phyloP scores from a whole-genome alignment of 306 rosid species.

The Carpinus viminea region DNA sequence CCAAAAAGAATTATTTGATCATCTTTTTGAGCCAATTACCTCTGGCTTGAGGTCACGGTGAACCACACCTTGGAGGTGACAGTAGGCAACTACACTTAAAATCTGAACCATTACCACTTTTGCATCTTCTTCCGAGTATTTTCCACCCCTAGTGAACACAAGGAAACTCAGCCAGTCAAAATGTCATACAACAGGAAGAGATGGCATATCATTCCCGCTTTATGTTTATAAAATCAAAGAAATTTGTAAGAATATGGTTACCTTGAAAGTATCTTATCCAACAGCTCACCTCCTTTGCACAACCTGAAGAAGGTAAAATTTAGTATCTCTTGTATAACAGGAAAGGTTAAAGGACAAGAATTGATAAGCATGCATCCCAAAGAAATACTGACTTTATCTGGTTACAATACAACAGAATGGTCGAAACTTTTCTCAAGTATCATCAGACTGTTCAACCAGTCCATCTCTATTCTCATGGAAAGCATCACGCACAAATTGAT shows the following conservation, averaged over 20 bases:
- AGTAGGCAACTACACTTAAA: conserved; percentile 57
- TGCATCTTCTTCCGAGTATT: conserved; percentile 65
- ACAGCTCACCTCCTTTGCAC: conserved; percentile 87
- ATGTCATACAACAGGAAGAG: conserved; percentile 13
- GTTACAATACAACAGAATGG: not conserved
- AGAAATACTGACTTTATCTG: not conserved
- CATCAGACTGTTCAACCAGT: not conserved
- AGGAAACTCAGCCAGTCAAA: conserved; percentile 22
- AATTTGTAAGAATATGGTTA: conserved; percentile 23
- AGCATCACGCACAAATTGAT: not conserved
- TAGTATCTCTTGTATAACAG: not conserved
- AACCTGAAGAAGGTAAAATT: conserved; percentile 50
- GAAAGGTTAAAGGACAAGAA: not conserved
- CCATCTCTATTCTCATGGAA: not conserved
- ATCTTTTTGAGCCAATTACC: conserved; percentile 49
- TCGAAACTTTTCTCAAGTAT: not conserved
- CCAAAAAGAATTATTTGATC: conserved; percentile 5
- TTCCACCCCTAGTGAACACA: conserved; percentile 66
- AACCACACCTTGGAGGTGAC: conserved; percentile 69
- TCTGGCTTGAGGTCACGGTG: conserved; percentile 73
- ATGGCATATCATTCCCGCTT: conserved; percentile 17
- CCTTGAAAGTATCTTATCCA: conserved; percentile 92
- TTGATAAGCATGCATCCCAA: not conserved
- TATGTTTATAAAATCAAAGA: conserved; percentile 10
- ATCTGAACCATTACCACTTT: conserved; percentile 57